Conservation (phyloP, 495 filamentous ascomycete genomes). For the Aspergillus asperescens region DNA sequence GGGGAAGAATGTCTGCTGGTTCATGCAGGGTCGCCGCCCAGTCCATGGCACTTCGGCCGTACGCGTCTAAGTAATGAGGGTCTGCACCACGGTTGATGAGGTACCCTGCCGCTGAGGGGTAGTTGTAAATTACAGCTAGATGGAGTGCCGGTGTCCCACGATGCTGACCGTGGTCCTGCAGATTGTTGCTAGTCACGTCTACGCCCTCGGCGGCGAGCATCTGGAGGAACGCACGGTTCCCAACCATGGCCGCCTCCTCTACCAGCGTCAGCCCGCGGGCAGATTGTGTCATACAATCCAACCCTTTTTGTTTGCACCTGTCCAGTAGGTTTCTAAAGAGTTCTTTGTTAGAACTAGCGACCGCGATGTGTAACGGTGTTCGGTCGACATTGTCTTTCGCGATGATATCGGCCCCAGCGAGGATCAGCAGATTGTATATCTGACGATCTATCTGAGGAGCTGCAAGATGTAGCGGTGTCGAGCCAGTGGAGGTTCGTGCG, state of each 20-base stretch:
- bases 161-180: too few species aligned
- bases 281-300: neutral
- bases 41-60: too few species aligned
- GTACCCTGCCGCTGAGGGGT: too few species aligned
- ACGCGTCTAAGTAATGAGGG: too few species aligned
- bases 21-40: too few species aligned
- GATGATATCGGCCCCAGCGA: neutral
- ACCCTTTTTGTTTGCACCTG: too few species aligned
- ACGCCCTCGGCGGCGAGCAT: too few species aligned
- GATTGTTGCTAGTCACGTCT: too few species aligned
- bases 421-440: neutral
- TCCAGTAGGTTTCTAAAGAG: neutral
- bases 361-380: neutral
- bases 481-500: neutral
- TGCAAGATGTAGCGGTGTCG: neutral
- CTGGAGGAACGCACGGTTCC: neutral
- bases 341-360: neutral
- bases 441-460: neutral
- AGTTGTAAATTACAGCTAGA: too few species aligned
- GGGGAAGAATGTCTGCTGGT: too few species aligned
- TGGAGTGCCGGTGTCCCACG: too few species aligned
- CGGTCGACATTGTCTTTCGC: neutral
- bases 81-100: too few species aligned
- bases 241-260: neutral
- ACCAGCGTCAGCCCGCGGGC: neutral